Conservation (phyloP, 2,329 filamentous ascomycete genomes). For the Cyclaneusma minus region DNA sequence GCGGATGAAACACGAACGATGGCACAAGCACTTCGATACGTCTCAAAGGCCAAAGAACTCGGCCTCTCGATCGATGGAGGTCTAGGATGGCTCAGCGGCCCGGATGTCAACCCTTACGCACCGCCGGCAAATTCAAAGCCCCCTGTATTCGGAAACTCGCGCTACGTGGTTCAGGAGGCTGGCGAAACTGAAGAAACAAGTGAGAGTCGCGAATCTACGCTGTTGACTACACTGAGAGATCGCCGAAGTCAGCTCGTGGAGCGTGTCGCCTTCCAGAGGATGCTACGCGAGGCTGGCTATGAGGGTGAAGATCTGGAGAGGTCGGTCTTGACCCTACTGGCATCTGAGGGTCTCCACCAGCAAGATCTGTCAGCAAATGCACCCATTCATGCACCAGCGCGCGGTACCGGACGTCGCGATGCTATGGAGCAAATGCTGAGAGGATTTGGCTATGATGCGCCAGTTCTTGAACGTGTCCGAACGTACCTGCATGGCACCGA, state of each 20-base stretch:
- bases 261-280: slow-evolving; percentile 4
- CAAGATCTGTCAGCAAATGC: no score
- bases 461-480: no score
- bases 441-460: no score
- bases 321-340: slow-evolving; percentile 9
- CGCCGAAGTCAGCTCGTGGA: not conserved
- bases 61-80: slow-evolving; percentile 52
- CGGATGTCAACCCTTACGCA: slow-evolving; percentile 36
- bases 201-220: slow-evolving; percentile 1
- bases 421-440: no score
- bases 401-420: no score
- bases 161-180: slow-evolving; percentile 22
- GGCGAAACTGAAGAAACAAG: slow-evolving; percentile 9
- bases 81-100: slow-evolving; percentile 49
- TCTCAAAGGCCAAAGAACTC: slow-evolving; percentile 42
- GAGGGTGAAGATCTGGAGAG: slow-evolving; percentile 7
- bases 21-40: slow-evolving; percentile 40
- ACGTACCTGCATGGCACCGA: no score
- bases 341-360: slow-evolving; percentile 6
- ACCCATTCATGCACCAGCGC: no score
- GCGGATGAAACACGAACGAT: slow-evolving; percentile 48
- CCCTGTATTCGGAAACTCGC: slow-evolving; percentile 28
- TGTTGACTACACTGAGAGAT: slow-evolving; percentile 1
- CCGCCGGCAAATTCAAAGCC: slow-evolving; percentile 20
- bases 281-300: slow-evolving; percentile 15